Percentiles rank a stretch among this genome's conserved stretches.
phyloP scores from a whole-genome alignment of 2,329 filamentous ascomycete species.

The Tolypocladium pustulatum region DNA sequence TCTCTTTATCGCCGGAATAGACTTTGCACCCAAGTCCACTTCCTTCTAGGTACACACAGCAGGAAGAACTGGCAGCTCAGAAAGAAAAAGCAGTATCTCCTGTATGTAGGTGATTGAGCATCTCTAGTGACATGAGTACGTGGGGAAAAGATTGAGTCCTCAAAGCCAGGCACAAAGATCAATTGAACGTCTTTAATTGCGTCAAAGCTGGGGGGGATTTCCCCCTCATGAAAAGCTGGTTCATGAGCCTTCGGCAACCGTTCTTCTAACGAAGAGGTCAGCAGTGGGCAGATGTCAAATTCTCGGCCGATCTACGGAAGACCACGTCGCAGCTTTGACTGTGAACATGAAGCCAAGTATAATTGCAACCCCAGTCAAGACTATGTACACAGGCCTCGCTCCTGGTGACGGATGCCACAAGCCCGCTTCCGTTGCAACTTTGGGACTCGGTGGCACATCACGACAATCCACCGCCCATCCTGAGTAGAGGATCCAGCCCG shows the following conservation, averaged over 20 bases:
- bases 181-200: background rate
- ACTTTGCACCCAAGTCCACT: too few species aligned
- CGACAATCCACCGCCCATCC: background rate
- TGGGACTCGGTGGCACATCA: background rate
- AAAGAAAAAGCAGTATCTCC: too few species aligned
- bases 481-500: background rate
- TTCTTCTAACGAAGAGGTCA: too few species aligned
- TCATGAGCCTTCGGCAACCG: too few species aligned
- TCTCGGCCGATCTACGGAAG: too few species aligned
- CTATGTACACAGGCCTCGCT: background rate
- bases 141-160: background rate
- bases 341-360: background rate
- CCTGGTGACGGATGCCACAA: background rate
- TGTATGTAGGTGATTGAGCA: too few species aligned
- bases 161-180: background rate
- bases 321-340: background rate
- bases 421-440: background rate
- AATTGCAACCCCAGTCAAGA: background rate
- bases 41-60: too few species aligned
- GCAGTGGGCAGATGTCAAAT: too few species aligned
- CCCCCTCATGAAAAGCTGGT: too few species aligned
- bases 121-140: background rate
- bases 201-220: too few species aligned
- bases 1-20: too few species aligned
- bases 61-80: too few species aligned